Percentiles rank a stretch among this genome's conserved stretches.
Evolutionary conservation across 1,139 yeast species (phyloP).

Genomic region (Geotrichum fermentans): DNA sequence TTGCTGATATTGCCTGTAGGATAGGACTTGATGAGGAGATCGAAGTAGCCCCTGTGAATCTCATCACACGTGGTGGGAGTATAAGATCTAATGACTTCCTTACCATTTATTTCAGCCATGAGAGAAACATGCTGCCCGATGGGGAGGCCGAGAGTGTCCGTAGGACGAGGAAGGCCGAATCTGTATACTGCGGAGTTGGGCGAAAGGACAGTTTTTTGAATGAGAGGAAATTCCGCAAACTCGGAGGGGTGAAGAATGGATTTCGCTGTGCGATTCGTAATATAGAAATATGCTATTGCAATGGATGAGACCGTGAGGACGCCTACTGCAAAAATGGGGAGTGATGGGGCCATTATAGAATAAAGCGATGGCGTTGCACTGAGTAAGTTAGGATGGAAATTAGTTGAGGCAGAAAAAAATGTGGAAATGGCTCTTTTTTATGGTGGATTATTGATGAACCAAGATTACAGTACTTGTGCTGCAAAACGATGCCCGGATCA

Average conservation of each 20-base stretch:
- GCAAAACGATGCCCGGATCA: no score
- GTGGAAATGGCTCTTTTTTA: background rate
- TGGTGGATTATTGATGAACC: background rate
- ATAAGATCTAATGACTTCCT: conserved; percentile 78
- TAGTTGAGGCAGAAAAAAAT: background rate
- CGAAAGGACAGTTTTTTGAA: conserved; percentile 65
- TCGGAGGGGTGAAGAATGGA: conserved; percentile 57
- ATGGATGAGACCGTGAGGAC: conserved; percentile 5
- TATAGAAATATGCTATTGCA: conserved; percentile 11
- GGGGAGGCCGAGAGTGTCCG: conserved; percentile 77
- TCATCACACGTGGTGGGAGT: conserved; percentile 85
- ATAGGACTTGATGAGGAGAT: conserved; percentile 79
- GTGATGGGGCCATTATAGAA: background rate
- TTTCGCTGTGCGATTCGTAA: conserved; percentile 21
- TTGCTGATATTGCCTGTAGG: conserved; percentile 82
- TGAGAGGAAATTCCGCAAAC: conserved; percentile 72
- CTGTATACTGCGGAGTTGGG: conserved; percentile 79
- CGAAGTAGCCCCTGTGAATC: conserved; percentile 75
- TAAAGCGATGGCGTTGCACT: background rate
- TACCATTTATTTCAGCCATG: conserved; percentile 63
- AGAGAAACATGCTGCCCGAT: conserved; percentile 76
- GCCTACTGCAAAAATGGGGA: conserved; percentile 14
- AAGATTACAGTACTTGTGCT: no score
- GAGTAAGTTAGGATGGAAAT: background rate
- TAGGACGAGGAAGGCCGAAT: conserved; percentile 68